These are phyloP conservation scores for Annulohypoxylon stygium DNA, from an alignment of 495 filamentous ascomycete species.

Conservation along the genomic window DNA sequence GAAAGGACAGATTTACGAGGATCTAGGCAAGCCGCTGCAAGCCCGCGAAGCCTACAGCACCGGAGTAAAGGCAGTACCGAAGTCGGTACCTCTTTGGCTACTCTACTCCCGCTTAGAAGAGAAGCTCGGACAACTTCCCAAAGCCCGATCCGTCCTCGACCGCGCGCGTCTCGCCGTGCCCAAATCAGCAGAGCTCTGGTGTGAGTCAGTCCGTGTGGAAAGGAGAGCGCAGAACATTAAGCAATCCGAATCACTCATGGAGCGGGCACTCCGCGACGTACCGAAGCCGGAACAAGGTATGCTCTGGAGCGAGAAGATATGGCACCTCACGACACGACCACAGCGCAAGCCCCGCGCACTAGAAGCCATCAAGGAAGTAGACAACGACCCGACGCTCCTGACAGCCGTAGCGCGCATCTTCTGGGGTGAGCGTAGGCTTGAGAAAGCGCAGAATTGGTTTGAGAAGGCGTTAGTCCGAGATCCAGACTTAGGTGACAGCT, in stretches of 20 bases:
- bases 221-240: slow-evolving; percentile 84
- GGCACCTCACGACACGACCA: slow-evolving; percentile 90
- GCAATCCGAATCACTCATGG: slow-evolving; percentile 92
- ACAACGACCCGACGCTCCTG: slow-evolving; percentile 89
- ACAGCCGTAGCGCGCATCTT: slow-evolving; percentile 68
- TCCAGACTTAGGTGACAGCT: slow-evolving; percentile 88
- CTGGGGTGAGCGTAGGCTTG: slow-evolving; percentile 77
- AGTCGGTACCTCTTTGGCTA: slow-evolving; percentile 88
- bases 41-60: slow-evolving; percentile 92
- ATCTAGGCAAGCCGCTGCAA: slow-evolving; percentile 78
- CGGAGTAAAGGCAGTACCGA: slow-evolving; percentile 86
- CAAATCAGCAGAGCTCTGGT: slow-evolving; percentile 87
- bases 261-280: slow-evolving; percentile 89
- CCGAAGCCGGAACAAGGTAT: slow-evolving; percentile 81
- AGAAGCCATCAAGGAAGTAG: slow-evolving; percentile 96
- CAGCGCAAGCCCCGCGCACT: slow-evolving; percentile 90
- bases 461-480: slow-evolving; percentile 92
- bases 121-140: slow-evolving; percentile 83
- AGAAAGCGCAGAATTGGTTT: slow-evolving; percentile 96
- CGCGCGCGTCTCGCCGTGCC: slow-evolving; percentile 87
- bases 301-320: slow-evolving; percentile 93
- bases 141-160: slow-evolving; percentile 92
- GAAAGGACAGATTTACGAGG: slow-evolving; percentile 97
- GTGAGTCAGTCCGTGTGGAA: slow-evolving; percentile 91
- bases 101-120: slow-evolving; percentile 91